These are phyloP conservation scores for Aspergillus brasiliensis DNA, from an alignment of 2,329 filamentous ascomycete genomes.

Conservation along the genomic window DNA sequence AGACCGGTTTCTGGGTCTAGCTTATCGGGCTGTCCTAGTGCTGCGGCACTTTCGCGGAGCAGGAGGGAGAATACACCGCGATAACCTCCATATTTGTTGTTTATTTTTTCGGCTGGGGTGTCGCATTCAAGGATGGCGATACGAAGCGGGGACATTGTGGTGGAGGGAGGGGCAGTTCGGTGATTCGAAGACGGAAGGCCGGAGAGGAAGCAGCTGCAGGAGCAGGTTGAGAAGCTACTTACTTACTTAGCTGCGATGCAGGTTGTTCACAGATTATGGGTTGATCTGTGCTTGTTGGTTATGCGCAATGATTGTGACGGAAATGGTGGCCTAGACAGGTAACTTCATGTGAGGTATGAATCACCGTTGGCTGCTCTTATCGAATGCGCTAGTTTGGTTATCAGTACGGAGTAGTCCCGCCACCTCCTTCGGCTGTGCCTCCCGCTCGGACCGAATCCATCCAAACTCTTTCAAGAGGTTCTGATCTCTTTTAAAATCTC, in stretches of 20 bases:
- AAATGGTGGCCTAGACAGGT: neutral
- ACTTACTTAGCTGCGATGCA: neutral
- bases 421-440: neutral
- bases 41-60: constrained; percentile 56
- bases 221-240: neutral
- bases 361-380: neutral
- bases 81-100: constrained; percentile 70
- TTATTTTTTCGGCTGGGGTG: constrained; percentile 67
- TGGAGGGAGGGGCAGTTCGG: neutral
- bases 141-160: constrained; percentile 58
- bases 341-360: neutral
- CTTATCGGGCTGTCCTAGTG: constrained; percentile 40
- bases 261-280: neutral
- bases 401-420: no score
- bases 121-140: constrained; percentile 91
- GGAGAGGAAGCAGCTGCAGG: neutral
- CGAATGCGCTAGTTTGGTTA: no score
- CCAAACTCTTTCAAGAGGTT: neutral
- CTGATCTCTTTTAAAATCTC: neutral
- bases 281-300: neutral
- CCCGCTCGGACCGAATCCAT: neutral
- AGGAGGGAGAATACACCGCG: constrained; percentile 68
- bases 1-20: constrained; percentile 48
- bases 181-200: neutral
- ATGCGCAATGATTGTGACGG: neutral